Base-by-base conservation (phyloP, 495 filamentous ascomycete species). In the Coniosporium apollinis region DNA sequence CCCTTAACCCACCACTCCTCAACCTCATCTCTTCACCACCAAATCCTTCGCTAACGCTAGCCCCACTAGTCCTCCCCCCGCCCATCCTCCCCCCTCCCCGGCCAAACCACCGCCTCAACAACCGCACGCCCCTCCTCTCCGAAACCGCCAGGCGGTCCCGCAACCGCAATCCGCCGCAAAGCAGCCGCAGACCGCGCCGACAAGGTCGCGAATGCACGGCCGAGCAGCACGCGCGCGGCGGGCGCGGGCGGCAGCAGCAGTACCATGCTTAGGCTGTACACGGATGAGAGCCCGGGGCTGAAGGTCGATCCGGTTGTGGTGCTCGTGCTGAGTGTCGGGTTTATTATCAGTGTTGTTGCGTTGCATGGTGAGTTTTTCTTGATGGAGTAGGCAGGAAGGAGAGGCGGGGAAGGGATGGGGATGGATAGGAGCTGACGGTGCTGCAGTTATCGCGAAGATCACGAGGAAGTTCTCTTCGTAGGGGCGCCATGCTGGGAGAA, bases 181-280 rank as follows among this genome's bases (percentile, higher is more conserved):
- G 89, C 89, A 19, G 85, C 89, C 2, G 87, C 87, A 39, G 89
- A 97, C 57, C 77, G 91, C 62, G 89, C 89, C 57, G 86, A 94
- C 52, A 83, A 84, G 59, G 69, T 83, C 37, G 84, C 85, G 43
- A 97, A 92, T 76, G 76, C 69, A 33, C 64, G 89, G 33, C 89
- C 89, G 19, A 79, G 74, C 56, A 87, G 81, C 55, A 97, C 89
- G 36, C 69, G 91, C 42, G 75, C 87, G 21, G 89, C 89, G 11
- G 89, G 91, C 42, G 89, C 91, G 7, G 89, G 89, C 41, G 89
- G 89, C 39, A 94, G 85, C 46, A 89, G 78, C 56, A 89, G 83
- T 57, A 97, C 89, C 30, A 97, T 97, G 89, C 71, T 97, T 58
- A 83, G 65, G 59, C 79, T 97, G n/a, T 97, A 97, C 70, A 97